phyloP scores from a whole-genome alignment of 306 rosid genomes.

The Echinosophora koreensis region DNA sequence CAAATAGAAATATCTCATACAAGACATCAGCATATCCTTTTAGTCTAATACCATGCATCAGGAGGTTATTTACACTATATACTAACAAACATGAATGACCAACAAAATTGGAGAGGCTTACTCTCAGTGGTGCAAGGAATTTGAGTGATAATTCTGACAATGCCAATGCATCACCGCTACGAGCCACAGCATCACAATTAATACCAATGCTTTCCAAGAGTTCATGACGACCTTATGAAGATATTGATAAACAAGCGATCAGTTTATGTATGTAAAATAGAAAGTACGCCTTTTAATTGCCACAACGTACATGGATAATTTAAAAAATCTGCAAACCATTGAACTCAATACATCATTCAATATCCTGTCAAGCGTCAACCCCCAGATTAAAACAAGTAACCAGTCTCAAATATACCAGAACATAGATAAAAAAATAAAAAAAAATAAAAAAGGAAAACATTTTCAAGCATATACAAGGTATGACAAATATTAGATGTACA shows the following conservation, averaged over 20 bases:
- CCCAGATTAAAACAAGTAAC: neutral
- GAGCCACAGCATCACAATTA: constrained; percentile 71
- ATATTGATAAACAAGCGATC: constrained; percentile 41
- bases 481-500: neutral
- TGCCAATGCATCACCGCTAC: constrained; percentile 76
- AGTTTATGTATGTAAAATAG: constrained; percentile 14
- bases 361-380: constrained; percentile 11
- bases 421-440: neutral
- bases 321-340: neutral
- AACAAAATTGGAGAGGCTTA: constrained; percentile 48
- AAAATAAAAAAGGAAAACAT: constrained; percentile 2
- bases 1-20: constrained; percentile 23
- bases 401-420: constrained; percentile 22
- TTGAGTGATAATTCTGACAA: constrained; percentile 76
- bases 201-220: constrained; percentile 70
- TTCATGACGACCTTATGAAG: constrained; percentile 78
- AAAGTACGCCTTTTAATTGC: constrained; percentile 7
- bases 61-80: neutral
- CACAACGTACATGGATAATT: constrained; percentile 2
- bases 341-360: constrained; percentile 13
- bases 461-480: neutral
- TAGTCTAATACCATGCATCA: neutral
- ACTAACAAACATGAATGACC: constrained; percentile 25
- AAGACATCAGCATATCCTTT: constrained; percentile 32
- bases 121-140: constrained; percentile 87